These are phyloP conservation scores for Boletellus deceptivus DNA, from an alignment of 1,284 basidiomycete genomes.

Conservation along the genomic window DNA sequence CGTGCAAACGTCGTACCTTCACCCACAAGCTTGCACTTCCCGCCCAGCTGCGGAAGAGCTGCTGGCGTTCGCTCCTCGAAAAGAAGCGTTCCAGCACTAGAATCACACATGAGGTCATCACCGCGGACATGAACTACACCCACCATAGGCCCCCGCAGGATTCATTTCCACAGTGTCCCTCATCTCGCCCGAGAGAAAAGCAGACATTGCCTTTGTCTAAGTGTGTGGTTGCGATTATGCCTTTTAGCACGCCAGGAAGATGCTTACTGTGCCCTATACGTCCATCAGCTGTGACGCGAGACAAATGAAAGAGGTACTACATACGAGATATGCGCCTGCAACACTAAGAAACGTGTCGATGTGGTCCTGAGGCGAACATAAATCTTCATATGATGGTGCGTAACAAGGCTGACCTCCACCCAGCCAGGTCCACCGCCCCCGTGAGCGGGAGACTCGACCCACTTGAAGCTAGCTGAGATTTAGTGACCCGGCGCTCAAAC, in stretches of 20 bases:
- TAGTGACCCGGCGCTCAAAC: neutral
- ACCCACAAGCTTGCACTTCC: constrained; percentile 94
- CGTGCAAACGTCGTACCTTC: constrained; percentile 49
- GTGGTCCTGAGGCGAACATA: constrained; percentile 47
- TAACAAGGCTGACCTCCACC: constrained; percentile 73
- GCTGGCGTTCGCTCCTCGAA: constrained; percentile 85
- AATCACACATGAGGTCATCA: neutral
- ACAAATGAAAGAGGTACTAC: constrained; percentile 17
- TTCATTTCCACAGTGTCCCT: constrained; percentile 93
- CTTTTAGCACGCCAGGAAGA: neutral
- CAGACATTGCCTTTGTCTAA: constrained; percentile 92
- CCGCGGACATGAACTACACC: constrained; percentile 6
- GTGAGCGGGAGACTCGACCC: constrained; percentile 88
- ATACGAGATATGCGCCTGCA: constrained; percentile 83
- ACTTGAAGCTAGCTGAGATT: constrained; percentile 72
- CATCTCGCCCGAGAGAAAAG: constrained; percentile 94
- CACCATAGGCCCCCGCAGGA: constrained; percentile 81
- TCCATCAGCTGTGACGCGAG: constrained; percentile 2
- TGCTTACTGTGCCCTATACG: constrained; percentile 67
- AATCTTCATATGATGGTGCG: neutral
- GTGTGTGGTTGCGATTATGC: neutral
- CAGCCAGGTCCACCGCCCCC: constrained; percentile 87
- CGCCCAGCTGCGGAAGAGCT: constrained; percentile 93
- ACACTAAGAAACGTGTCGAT: constrained; percentile 82
- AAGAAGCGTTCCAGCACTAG: constrained; percentile 84